Percentiles rank a stretch among this genome's conserved stretches.
Evolutionary conservation across 2,329 filamentous ascomycete genomes (phyloP).

Genomic region (Fusarium torulosum): DNA sequence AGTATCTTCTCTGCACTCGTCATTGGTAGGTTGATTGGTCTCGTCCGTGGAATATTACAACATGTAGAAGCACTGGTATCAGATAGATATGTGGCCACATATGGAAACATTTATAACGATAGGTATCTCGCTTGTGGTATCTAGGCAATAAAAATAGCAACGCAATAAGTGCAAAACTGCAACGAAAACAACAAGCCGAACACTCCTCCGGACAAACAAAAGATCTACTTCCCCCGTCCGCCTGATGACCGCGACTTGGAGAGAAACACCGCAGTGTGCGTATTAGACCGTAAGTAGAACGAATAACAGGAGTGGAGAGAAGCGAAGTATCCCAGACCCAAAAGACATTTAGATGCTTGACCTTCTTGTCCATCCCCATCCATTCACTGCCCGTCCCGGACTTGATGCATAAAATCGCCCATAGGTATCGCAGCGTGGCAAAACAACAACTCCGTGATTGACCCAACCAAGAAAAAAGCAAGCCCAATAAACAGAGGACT

Average conservation of each 20-base stretch:
- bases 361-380: slow-evolving; percentile 28
- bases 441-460: slow-evolving; percentile 31
- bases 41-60: neutral
- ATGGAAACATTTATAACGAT: slow-evolving; percentile 36
- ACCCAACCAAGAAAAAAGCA: slow-evolving; percentile 26
- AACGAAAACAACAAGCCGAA: slow-evolving; percentile 46
- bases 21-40: slow-evolving; percentile 70
- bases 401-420: slow-evolving; percentile 25
- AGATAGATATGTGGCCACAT: slow-evolving; percentile 4
- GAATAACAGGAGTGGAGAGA: slow-evolving; percentile 34
- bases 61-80: slow-evolving; percentile 2
- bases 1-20: slow-evolving; percentile 74
- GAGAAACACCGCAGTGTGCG: slow-evolving; percentile 15
- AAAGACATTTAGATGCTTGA: slow-evolving; percentile 23
- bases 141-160: slow-evolving; percentile 43
- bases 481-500: slow-evolving; percentile 16
- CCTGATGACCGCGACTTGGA: slow-evolving; percentile 16
- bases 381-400: slow-evolving; percentile 26
- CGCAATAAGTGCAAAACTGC: slow-evolving; percentile 47
- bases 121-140: slow-evolving; percentile 47
- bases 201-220: slow-evolving; percentile 31
- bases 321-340: slow-evolving; percentile 33
- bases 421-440: slow-evolving; percentile 47
- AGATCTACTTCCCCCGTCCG: slow-evolving; percentile 18
- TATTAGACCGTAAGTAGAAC: slow-evolving; percentile 27